phyloP scores from a whole-genome alignment of 2,329 filamentous ascomycete genomes.

The Cytospora piceae region DNA sequence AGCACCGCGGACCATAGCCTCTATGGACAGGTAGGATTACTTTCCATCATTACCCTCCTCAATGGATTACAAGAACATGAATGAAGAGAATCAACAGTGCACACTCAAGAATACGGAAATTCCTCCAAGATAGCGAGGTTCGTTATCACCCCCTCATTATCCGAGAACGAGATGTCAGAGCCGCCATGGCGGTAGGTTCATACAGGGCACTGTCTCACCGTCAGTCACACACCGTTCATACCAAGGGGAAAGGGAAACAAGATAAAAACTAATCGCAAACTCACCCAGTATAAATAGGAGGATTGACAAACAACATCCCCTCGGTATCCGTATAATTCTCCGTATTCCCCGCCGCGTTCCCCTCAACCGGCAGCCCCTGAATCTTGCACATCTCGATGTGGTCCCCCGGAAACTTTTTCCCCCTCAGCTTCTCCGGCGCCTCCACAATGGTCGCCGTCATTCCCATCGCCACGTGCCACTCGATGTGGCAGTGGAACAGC shows the following conservation, averaged over 20 bases:
- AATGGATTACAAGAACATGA: not conserved
- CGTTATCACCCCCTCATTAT: constrained; percentile 12
- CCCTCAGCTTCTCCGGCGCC: constrained; percentile 59
- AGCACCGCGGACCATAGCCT: constrained; percentile 5
- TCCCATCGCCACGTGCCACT: constrained; percentile 65
- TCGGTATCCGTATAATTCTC: constrained; percentile 56
- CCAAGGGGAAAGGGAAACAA: not conserved
- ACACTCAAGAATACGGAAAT: not conserved
- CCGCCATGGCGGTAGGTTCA: constrained; percentile 15
- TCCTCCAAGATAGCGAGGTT: not conserved
- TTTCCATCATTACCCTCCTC: not conserved
- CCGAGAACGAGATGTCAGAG: constrained; percentile 17
- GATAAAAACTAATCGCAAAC: constrained; percentile 28
- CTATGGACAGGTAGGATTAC: constrained; percentile 17
- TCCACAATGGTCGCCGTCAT: constrained; percentile 60
- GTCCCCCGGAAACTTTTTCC: constrained; percentile 59
- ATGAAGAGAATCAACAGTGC: not conserved
- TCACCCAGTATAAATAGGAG: constrained; percentile 55
- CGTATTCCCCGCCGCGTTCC: constrained; percentile 72
- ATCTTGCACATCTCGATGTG: constrained; percentile 55
- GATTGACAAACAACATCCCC: constrained; percentile 53
- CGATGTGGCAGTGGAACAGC: constrained; percentile 63
- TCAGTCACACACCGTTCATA: constrained; percentile 18
- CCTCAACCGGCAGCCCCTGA: constrained; percentile 52
- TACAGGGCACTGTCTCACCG: constrained; percentile 22